phyloP scores from a whole-genome alignment of 2,329 filamentous ascomycete genomes.

The Diaporthe humulicola region DNA sequence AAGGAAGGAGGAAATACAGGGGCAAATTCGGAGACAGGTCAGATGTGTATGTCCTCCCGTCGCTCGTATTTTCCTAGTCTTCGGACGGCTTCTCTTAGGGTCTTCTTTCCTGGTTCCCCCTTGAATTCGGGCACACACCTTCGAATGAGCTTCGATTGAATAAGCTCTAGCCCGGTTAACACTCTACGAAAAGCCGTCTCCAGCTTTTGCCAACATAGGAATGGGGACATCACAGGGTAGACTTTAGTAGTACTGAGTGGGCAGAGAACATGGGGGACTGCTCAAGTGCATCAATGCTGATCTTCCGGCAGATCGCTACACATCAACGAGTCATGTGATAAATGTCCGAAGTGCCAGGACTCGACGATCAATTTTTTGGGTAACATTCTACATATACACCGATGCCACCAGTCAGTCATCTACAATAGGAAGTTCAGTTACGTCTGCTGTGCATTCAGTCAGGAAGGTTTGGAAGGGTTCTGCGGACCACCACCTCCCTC shows the following conservation, averaged over 20 bases:
- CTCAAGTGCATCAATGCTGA: no score
- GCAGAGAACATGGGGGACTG: background rate
- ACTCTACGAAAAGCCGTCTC: no score
- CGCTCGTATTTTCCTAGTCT: no score
- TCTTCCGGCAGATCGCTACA: background rate
- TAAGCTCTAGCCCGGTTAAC: background rate
- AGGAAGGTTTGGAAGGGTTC: background rate
- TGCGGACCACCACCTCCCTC: no score
- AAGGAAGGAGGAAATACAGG: constrained; percentile 10
- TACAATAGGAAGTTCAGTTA: no score
- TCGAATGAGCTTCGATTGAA: background rate
- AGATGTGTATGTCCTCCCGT: background rate
- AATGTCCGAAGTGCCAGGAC: background rate
- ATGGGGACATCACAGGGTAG: no score
- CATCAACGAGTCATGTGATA: constrained; percentile 15
- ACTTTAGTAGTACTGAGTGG: background rate
- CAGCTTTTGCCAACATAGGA: background rate
- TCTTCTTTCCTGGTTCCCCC: background rate
- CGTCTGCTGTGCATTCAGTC: background rate
- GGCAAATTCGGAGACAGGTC: background rate
- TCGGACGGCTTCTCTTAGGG: background rate
- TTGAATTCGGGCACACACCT: background rate
- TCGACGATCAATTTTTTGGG: no score
- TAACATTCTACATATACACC: background rate
- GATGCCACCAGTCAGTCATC: background rate